Evolutionary conservation across 148 eudicot species (phyloP), one percentile per base, ranked within the genome.

Genomic region (Arbutus unedo): DNA sequence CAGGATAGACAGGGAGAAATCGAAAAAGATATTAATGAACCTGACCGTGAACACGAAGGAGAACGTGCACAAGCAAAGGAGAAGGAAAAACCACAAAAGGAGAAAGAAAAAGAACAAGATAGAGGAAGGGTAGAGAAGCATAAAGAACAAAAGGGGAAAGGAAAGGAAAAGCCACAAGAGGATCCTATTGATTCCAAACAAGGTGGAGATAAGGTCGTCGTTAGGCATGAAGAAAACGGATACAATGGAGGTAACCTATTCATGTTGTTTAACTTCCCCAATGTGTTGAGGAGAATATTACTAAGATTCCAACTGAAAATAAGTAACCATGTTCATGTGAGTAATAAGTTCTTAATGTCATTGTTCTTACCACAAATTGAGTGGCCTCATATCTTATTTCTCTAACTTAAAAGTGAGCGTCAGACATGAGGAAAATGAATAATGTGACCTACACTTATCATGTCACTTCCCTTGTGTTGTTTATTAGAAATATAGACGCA

Each of bases 1-100:
- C 88, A 86, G 73, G 85, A 84, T 67, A 82, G 79, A 79, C 81
- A 77, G 51, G 83, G 82, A 76, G 91, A 90, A 76, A 88, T 89
- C 77, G 87, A 86, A 19, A 90, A 86, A 81, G 88, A 76, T 64
- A 81, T 60, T 78, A 73, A 49, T 77, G 89, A 83, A 79, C 74
- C 81, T 83, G 90, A 86, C 18, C 81, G 82, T 71, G 83, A 85
- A 74, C 67, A 49, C 48, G 86, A 84, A 78, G 78, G 43, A 79
- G 89, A 83, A 67, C 78, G 70, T 78, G 87, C 86, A 67, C 84
- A 44, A 79, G 89, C 83, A 70, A 81, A 68, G 54, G 89, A 87
- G 72, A 91, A 86, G 85, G 94, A 91, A 71, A 88, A 84, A 83
- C 88, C 83, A 38, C 86, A 76, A 78, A 84, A 48, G 79, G 85